These are phyloP conservation scores for Alloteropsis semialata DNA, from an alignment of 176 grass and related monocot genomes.

Conservation along the genomic window DNA sequence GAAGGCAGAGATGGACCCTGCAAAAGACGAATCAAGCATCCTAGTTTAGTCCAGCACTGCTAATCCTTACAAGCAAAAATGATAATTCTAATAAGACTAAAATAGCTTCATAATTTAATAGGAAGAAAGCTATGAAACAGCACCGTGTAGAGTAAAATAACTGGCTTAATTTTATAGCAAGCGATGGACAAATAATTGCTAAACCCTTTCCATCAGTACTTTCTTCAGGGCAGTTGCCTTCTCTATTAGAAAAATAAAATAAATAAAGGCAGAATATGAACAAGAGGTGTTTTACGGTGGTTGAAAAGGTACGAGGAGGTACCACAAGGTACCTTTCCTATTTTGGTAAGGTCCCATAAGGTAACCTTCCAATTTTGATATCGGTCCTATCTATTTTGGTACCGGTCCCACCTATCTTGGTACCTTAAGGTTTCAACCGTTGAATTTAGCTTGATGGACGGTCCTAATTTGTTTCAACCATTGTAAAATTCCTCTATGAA, in stretches of 20 bases:
- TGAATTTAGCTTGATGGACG: too few species aligned
- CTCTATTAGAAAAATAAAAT: neutral
- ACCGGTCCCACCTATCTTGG: too few species aligned
- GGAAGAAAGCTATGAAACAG: neutral
- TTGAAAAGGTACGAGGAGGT: too few species aligned
- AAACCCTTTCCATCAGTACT: neutral
- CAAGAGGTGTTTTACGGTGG: too few species aligned
- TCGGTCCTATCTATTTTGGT: too few species aligned
- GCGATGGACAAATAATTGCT: neutral
- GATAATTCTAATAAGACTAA: neutral
- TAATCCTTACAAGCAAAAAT: neutral
- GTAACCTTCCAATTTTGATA: too few species aligned
- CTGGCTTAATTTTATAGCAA: neutral
- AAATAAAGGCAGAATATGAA: neutral
- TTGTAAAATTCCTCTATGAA: too few species aligned
- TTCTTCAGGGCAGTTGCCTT: neutral
- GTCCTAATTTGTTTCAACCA: too few species aligned
- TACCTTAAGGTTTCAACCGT: too few species aligned
- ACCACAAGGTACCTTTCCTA: too few species aligned
- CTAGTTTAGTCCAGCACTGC: neutral
- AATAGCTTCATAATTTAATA: neutral
- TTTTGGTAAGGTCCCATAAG: too few species aligned
- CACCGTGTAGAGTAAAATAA: neutral
- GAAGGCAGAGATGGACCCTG: constrained; percentile 42
- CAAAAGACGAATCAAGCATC: neutral